These are phyloP conservation scores for Nicotiana noctiflora DNA, from an alignment of 257 asterid species.

Conservation along the genomic window DNA sequence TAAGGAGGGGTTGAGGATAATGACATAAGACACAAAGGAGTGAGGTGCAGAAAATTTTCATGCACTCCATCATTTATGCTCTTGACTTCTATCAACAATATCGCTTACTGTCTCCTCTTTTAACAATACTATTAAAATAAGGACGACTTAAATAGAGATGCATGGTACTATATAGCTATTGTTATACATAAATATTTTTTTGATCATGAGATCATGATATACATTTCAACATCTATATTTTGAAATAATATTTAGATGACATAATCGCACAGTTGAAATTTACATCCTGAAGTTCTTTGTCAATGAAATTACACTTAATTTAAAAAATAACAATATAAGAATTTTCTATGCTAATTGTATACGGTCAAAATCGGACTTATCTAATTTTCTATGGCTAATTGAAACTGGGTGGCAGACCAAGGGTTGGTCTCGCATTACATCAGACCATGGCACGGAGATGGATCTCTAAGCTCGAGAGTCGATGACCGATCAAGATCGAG, in stretches of 20 bases:
- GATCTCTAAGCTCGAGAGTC: too few relatives aligned
- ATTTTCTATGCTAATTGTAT: too few relatives aligned
- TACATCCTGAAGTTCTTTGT: background rate
- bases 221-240: background rate
- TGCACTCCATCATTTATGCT: background rate
- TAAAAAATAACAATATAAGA: too few relatives aligned
- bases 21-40: slow-evolving; percentile 70
- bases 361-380: too few relatives aligned
- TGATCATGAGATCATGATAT: background rate
- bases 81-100: background rate
- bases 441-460: too few relatives aligned
- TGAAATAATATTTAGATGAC: background rate
- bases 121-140: background rate
- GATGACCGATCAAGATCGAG: too few relatives aligned
- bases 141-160: background rate
- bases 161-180: background rate
- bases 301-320: too few relatives aligned
- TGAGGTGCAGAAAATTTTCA: slow-evolving; percentile 26
- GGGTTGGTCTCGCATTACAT: too few relatives aligned
- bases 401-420: too few relatives aligned
- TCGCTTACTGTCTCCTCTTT: background rate
- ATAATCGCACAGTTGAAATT: background rate
- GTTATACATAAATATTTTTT: too few relatives aligned
- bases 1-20: slow-evolving; percentile 23
- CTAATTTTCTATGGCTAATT: too few relatives aligned